Evolutionary conservation across 768 basidiomycete genomes (phyloP), one percentile per base, ranked within the genome.

Genomic region (Leccinum barrowsii): DNA sequence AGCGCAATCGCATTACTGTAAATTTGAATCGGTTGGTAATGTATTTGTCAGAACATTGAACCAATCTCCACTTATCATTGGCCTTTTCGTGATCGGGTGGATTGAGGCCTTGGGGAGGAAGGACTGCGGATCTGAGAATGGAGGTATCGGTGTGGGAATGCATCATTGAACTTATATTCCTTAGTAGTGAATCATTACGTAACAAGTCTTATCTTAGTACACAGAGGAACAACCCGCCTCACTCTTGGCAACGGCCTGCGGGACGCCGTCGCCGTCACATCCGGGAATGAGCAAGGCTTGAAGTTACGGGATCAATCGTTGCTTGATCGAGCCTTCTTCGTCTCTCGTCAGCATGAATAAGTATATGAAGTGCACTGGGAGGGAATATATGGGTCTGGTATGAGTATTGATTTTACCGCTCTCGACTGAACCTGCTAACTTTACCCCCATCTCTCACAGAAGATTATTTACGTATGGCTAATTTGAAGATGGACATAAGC

Each of bases 201-300:
- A 40, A 40, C 7, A 37, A 17, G 35, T 15, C 35, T 37, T 32
- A 32, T 32, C 32, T 32, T 4, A 24, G 24, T 26, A 30, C 30
- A 30, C 10, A 4, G 69, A 69, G 2, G 55, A 28, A 11, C 44
- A 54, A 21, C 30, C n/a, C 54, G 28, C 40, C 32, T 7, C 12
- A n/a, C 1, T 28, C 21, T 21, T 21, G 21, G 21, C 21, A 21
- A 21, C 21, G 21, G 21, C 57, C n/a, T 2, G 40, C 40, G n/a
- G 46, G 4, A 47, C 13, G n/a, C 22, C 57, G 22, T 40, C 44
- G n/a, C 22, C 57, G 22, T 40, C 44, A 6, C 35, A n/a, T 42
- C 32, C 32, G 7, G 57, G 11, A 30, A 30, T 26, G 19, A 50
- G 67, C 47, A 57, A 59, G 40, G 66, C 19, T 19, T 42, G 40